A percentile compares a stretch with the other conserved stretches of the same genome.
Conservation (phyloP, 2,329 filamentous ascomycete species). For the Colletotrichum musicola region DNA sequence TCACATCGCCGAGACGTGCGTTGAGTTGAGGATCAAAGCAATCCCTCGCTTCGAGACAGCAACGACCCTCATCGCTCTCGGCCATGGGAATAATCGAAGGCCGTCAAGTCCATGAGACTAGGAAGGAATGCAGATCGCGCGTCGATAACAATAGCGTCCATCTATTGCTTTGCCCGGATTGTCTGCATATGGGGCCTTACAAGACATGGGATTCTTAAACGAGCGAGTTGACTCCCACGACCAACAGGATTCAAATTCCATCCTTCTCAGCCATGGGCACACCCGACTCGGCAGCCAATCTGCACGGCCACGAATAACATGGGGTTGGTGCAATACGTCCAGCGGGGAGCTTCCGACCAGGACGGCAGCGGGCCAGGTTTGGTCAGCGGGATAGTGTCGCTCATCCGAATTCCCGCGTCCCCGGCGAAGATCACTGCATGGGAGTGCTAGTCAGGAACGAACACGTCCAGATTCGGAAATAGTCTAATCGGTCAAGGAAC, state of each 20-base stretch:
- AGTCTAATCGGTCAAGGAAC: constrained; percentile 26
- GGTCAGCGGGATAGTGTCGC: background rate
- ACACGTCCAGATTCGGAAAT: constrained; percentile 14
- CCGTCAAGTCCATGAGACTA: background rate
- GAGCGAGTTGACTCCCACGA: background rate
- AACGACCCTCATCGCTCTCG: background rate
- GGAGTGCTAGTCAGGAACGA: constrained; percentile 29
- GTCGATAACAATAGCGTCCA: background rate
- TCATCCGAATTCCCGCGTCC: constrained; percentile 20
- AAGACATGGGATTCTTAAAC: background rate
- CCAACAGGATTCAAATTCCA: background rate
- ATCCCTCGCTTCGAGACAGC: background rate
- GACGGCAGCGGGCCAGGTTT: background rate
- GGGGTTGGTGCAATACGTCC: background rate
- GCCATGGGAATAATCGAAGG: background rate
- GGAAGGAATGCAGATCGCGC: too few species aligned
- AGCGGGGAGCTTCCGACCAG: constrained; percentile 27
- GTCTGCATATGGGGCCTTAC: background rate
- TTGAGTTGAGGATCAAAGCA: constrained; percentile 36
- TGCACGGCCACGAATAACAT: background rate
- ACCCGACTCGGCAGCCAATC: background rate
- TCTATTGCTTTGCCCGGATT: background rate
- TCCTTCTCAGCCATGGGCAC: background rate
- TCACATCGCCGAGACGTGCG: constrained; percentile 37
- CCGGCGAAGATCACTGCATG: constrained; percentile 18